Evolutionary conservation across 1,139 yeast genomes (phyloP).

Genomic region (Candida tropicalis): DNA sequence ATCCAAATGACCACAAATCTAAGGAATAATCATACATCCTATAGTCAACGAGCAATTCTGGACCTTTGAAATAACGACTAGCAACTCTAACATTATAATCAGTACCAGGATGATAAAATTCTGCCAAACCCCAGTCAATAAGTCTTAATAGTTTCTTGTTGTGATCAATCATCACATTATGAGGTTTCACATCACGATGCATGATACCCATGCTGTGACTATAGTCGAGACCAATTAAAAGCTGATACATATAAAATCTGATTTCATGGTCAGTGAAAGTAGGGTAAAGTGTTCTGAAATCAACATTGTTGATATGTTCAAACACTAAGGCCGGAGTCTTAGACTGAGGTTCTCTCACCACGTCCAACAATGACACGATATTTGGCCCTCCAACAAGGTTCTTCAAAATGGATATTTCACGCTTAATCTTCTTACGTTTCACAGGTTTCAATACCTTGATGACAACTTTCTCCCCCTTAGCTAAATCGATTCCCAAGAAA

Average conservation of each 20-base stretch:
- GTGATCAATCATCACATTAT: conserved; percentile 97
- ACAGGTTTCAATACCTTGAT: conserved; percentile 97
- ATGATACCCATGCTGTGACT: conserved; percentile 98
- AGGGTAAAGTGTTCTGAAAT: conserved; percentile 90
- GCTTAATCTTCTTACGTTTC: conserved; percentile 90
- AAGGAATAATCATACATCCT: conserved; percentile 93
- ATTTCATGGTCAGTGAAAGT: conserved; percentile 82
- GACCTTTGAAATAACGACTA: conserved; percentile 97
- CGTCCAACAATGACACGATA: conserved; percentile 77
- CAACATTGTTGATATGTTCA: conserved; percentile 88
- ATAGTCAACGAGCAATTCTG: conserved; percentile 91
- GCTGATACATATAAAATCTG: conserved; percentile 84
- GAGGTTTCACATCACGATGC: conserved; percentile 99
- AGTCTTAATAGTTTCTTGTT: conserved; percentile 68
- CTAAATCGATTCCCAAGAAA: conserved; percentile 41
- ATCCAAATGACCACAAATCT: conserved; percentile 97
- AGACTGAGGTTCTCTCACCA: conserved; percentile 86
- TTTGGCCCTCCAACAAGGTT: conserved; percentile 88
- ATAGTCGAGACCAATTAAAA: conserved; percentile 86
- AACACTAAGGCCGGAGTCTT: conserved; percentile 93
- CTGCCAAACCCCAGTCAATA: conserved; percentile 99
- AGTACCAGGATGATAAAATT: conserved; percentile 92
- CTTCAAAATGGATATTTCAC: conserved; percentile 91
- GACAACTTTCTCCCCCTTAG: conserved; percentile 55
- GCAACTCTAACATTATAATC: conserved; percentile 98